These are phyloP conservation scores for Penicillium sp. DNA, from an alignment of 2,329 filamentous ascomycete species.

Conservation along the genomic window DNA sequence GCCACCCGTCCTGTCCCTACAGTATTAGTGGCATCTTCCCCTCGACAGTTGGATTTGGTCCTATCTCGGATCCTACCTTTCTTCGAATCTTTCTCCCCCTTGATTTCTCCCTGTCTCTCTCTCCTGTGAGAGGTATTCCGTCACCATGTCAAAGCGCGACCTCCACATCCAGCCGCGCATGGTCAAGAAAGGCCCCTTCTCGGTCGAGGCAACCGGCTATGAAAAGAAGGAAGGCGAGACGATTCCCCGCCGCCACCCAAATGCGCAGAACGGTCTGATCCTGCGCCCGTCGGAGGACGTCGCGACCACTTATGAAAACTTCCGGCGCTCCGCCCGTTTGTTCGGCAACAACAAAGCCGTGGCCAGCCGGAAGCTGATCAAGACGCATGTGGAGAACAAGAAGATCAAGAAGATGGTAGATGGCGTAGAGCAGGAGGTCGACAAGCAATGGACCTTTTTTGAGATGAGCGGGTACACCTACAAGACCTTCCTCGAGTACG, in stretches of 20 bases:
- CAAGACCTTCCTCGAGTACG: constrained; percentile 80
- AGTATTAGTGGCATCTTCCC: constrained; percentile 27
- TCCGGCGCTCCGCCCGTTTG: constrained; percentile 69
- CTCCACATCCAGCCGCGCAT: constrained; percentile 54
- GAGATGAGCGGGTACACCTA: constrained; percentile 80
- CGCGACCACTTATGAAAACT: constrained; percentile 78
- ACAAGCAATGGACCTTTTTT: constrained; percentile 91
- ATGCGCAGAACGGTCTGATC: constrained; percentile 72
- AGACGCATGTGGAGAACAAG: constrained; percentile 82
- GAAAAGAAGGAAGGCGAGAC: constrained; percentile 79
- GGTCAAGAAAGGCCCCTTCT: constrained; percentile 74
- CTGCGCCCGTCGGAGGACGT: constrained; percentile 71
- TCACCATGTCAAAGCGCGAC: constrained; percentile 43
- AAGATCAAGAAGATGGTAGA: constrained; percentile 89
- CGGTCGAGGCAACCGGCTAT: constrained; percentile 72
- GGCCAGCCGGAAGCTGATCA: constrained; percentile 74
- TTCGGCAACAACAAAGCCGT: constrained; percentile 70
- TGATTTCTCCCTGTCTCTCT: neutral
- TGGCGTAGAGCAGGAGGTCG: constrained; percentile 76
- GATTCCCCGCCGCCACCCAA: constrained; percentile 76
- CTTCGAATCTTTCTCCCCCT: constrained; percentile 5
- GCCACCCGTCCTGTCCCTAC: constrained; percentile 15
- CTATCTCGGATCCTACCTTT: constrained; percentile 5
- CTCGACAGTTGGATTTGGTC: constrained; percentile 1
- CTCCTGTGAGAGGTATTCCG: constrained; percentile 18